Evolutionary conservation across 2,329 filamentous ascomycete species (phyloP), one percentile per base, ranked within the genome.

Genomic region (Fusarium praegraminearum): DNA sequence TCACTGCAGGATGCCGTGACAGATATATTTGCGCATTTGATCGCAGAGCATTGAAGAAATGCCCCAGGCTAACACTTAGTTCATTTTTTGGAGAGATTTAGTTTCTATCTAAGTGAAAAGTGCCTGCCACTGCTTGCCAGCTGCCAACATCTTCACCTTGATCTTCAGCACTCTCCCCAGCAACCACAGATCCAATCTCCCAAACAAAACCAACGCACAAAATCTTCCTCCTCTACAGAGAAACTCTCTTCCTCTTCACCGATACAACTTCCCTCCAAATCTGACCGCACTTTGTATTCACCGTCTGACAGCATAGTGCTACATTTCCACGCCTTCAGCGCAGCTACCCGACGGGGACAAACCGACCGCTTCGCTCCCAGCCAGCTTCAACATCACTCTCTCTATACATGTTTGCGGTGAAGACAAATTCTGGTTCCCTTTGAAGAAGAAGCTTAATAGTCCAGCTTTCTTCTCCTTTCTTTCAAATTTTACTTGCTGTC

Each of bases 321-420:
- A 12, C 36, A 30, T 32, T 43, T 40, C 24, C 40, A 47, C 32
- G 28, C 16, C 40, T 38, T 45, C 59, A 20, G 46, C 58, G 65
- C 65, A 52, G 59, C 65, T 68, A 68, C 65, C 65, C 65, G 65
- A 32, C 55, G 40, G 57, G 13, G 36, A 38, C 65, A 65, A 69
- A 65, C 65, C 52, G 26, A 51, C n/a, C 44, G n/a, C 49, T 51
- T 51, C 49, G 33, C 13, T 51, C 28, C 33, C 33, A 36, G 13
- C 10, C 35, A 51, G 49, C 49, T 51, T 40, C 49, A 51, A 51
- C 49, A 15, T 10, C 15, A 28, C 26, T 40, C 36, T 16, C 33
- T 20, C 36, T 40, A n/a, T 40, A 33, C 33, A 26, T 50, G 47
- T 50, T 51, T 51, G 24, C 49, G 33, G 49, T 3, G 12, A 40